A percentile compares a stretch with the other conserved stretches of the same genome.
Evolutionary conservation across 1,139 yeast species (phyloP).

Genomic region (Nakaseomyces delphensis): DNA sequence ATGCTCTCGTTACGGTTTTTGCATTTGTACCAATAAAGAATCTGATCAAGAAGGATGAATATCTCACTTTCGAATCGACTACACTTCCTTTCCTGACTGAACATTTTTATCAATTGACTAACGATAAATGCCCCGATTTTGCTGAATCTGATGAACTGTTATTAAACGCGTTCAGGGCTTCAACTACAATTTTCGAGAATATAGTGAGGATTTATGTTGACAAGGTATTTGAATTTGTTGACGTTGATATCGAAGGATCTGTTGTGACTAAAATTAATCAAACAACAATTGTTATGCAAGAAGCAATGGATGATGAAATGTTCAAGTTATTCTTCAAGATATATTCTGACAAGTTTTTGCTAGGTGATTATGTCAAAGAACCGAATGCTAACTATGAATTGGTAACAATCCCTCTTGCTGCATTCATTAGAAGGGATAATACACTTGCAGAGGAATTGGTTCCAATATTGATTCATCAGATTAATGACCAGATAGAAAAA

Average conservation of each 20-base stretch:
- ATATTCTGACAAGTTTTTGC: constrained; percentile 49
- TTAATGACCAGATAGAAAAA: constrained; percentile 61
- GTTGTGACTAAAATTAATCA: constrained; percentile 43
- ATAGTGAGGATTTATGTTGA: constrained; percentile 51
- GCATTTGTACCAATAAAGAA: constrained; percentile 68
- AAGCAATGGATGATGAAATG: constrained; percentile 59
- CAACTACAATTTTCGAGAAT: constrained; percentile 63
- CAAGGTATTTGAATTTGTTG: constrained; percentile 57
- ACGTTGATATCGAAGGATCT: constrained; percentile 58
- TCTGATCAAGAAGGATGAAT: constrained; percentile 34
- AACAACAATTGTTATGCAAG: constrained; percentile 57
- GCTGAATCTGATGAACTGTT: constrained; percentile 40
- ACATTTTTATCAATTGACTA: constrained; percentile 47
- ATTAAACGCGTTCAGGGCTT: constrained; percentile 55
- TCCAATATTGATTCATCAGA: constrained; percentile 29
- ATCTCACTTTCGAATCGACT: constrained; percentile 51
- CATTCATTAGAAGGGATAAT: constrained; percentile 50
- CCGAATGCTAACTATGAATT: constrained; percentile 29
- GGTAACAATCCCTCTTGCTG: constrained; percentile 57
- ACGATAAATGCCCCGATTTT: constrained; percentile 20
- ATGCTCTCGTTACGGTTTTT: constrained; percentile 63
- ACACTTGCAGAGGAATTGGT: constrained; percentile 34
- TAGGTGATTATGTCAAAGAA: constrained; percentile 47
- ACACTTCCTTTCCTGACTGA: constrained; percentile 48
- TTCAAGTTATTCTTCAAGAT: constrained; percentile 35